These are phyloP conservation scores for Elymus sibiricus DNA, from an alignment of 176 grass and related monocot species.

Conservation along the genomic window DNA sequence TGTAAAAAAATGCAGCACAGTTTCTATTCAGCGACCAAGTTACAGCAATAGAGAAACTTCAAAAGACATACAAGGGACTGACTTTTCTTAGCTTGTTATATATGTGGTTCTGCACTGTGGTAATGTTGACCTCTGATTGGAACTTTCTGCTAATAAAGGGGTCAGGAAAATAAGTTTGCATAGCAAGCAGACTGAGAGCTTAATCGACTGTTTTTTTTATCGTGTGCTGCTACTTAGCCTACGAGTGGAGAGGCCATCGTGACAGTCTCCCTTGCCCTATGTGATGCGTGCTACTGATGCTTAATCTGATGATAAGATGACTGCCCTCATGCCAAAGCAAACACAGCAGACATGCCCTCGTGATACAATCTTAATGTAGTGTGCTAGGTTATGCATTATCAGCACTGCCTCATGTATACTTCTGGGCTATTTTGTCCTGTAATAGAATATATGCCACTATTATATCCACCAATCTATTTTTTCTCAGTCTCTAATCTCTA, in stretches of 20 bases:
- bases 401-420: background rate
- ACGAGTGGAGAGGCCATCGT: background rate
- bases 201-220: background rate
- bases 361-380: constrained; percentile 1
- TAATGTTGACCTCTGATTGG: background rate
- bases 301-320: background rate
- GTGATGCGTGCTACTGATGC: background rate
- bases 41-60: background rate
- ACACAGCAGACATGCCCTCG: background rate
- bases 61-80: background rate
- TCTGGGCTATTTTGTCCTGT: background rate
- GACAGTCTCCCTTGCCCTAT: background rate
- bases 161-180: background rate
- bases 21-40: background rate
- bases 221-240: background rate
- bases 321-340: background rate
- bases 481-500: background rate
- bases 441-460: constrained; percentile 7
- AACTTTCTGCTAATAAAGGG: background rate
- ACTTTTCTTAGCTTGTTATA: background rate
- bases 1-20: background rate
- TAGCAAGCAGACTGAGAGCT: background rate
- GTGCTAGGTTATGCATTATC: background rate
- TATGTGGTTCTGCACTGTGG: background rate
- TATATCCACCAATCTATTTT: constrained; percentile 8